Evolutionary conservation across 2,329 filamentous ascomycete genomes (phyloP).

Genomic region (Chaetomium globosum): DNA sequence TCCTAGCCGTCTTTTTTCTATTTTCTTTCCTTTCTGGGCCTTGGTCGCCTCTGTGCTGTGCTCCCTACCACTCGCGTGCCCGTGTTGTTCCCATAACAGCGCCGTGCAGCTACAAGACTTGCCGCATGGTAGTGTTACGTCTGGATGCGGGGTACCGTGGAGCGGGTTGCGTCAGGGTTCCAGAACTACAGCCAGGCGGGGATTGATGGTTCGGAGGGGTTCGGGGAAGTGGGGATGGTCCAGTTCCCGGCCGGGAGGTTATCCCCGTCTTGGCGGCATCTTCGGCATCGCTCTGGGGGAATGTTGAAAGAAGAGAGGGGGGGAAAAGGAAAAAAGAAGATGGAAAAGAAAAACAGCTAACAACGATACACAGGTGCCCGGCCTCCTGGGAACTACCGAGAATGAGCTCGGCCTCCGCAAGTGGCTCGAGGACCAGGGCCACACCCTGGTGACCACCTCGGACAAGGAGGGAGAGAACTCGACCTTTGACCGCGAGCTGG

Average conservation of each 20-base stretch:
- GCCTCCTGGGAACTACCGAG: constrained; percentile 91
- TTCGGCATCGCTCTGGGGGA: constrained; percentile 1
- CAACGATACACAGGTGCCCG: constrained; percentile 61
- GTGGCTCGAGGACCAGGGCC: constrained; percentile 96
- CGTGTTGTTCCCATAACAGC: not conserved
- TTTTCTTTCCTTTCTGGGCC: no score
- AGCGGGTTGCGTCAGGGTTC: constrained; percentile 12
- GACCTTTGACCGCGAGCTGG: constrained; percentile 90
- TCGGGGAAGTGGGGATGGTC: constrained; percentile 11
- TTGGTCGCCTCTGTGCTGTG: no score
- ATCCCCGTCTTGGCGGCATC: not conserved
- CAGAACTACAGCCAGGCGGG: not conserved
- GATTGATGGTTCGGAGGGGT: not conserved
- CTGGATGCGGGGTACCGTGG: constrained; percentile 24
- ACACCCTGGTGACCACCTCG: constrained; percentile 94
- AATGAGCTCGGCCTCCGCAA: constrained; percentile 97
- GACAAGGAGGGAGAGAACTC: constrained; percentile 96
- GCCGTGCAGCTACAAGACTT: not conserved
- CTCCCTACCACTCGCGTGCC: constrained; percentile 11
- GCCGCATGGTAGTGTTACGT: constrained; percentile 5
- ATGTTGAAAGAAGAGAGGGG: not conserved
- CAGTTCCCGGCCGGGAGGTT: not conserved
- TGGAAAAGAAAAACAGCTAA: constrained; percentile 10
- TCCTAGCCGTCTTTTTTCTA: constrained; percentile 21
- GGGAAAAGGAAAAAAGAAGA: not conserved